Percentiles rank a stretch among this genome's conserved stretches.
Conservation (phyloP, 2,329 filamentous ascomycete genomes). For the Alternaria triticina region DNA sequence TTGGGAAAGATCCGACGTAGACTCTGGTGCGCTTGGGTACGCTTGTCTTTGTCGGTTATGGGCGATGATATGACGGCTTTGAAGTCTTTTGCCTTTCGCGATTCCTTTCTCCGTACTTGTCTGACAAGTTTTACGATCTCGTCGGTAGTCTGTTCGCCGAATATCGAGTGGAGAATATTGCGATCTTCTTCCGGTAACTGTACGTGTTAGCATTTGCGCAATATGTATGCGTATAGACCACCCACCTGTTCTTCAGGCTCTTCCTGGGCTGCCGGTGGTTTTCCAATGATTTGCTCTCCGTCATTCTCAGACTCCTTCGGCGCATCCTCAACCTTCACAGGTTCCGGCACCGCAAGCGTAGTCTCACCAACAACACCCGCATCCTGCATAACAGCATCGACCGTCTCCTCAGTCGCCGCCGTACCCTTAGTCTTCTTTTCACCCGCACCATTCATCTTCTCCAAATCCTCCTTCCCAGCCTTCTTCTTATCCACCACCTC, state of each 20-base stretch:
- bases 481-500: conserved; percentile 28
- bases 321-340: not conserved
- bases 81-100: conserved; percentile 63
- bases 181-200: conserved; percentile 50
- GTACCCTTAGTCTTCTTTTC: conserved; percentile 17
- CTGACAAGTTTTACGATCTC: conserved; percentile 63
- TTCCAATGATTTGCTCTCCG: not conserved
- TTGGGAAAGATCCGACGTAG: conserved; percentile 82
- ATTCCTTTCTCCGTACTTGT: conserved; percentile 60
- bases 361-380: conserved; percentile 19
- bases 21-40: conserved; percentile 68
- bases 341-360: conserved; percentile 5
- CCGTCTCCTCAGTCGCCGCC: conserved; percentile 32
- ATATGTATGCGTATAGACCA: not conserved
- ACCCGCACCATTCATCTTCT: conserved; percentile 5
- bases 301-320: conserved; percentile 14
- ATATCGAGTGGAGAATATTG: conserved; percentile 51
- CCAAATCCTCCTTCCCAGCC: conserved; percentile 23
- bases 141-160: conserved; percentile 58
- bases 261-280: conserved; percentile 7
- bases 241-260: conserved; percentile 24
- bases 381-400: conserved; percentile 25
- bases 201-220: conserved; percentile 10
- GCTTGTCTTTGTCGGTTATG: conserved; percentile 66
- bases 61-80: conserved; percentile 59